Conservation (phyloP, 1,139 yeast species). For the Geotrichum citri-aurantii region DNA sequence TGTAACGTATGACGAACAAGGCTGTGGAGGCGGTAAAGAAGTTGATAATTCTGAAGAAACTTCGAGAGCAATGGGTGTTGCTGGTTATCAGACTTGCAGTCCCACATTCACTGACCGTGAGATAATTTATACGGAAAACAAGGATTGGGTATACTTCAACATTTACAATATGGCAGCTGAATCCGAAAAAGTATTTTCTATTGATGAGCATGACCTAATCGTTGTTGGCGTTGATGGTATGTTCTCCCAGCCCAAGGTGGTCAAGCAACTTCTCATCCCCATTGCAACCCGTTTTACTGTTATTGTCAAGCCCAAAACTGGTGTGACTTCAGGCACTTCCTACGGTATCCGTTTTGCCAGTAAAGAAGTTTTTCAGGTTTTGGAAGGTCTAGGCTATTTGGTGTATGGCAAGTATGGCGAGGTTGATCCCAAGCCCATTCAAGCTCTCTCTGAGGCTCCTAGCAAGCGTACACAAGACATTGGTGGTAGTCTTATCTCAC, state of each 20-base stretch:
- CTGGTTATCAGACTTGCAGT: conserved; percentile 34
- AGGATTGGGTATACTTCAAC: conserved; percentile 26
- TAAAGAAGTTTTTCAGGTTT: conserved; percentile 34
- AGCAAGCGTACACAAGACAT: conserved; percentile 7
- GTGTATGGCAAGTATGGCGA: conserved; percentile 26
- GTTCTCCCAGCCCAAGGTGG: conserved; percentile 34
- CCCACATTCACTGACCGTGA: conserved; percentile 28
- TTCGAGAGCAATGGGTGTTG: conserved; percentile 23
- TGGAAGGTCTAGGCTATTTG: conserved; percentile 34
- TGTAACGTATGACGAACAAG: conserved; percentile 19
- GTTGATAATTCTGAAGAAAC: conserved; percentile 12
- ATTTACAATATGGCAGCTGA: conserved; percentile 38
- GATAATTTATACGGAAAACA: conserved; percentile 27
- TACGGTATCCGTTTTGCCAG: conserved; percentile 35
- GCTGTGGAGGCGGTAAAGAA: conserved; percentile 16
- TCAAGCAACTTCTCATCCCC: conserved; percentile 21
- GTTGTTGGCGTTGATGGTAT: conserved; percentile 38
- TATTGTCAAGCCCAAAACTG: conserved; percentile 31
- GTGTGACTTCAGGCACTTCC: conserved; percentile 9
- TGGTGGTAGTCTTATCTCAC: conserved; percentile 4
- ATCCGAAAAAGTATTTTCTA: conserved; percentile 36
- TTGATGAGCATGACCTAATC: conserved; percentile 37
- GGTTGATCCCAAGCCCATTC: neutral
- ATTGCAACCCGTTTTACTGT: conserved; percentile 36
- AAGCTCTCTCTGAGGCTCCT: conserved; percentile 5